phyloP scores from a whole-genome alignment of 306 rosid genomes.

The Rosa persica region DNA sequence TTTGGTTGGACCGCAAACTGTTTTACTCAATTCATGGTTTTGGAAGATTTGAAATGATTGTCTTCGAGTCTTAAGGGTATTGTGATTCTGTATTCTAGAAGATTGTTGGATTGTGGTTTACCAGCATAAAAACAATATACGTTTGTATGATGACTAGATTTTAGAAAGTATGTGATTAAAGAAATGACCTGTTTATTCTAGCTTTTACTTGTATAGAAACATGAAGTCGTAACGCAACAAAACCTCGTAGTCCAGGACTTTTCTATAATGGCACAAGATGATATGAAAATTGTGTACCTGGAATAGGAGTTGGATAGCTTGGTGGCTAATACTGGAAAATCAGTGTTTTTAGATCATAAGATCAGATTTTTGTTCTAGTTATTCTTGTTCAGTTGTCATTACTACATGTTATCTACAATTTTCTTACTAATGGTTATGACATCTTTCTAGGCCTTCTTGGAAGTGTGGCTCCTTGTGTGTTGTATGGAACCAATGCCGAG shows the following conservation, averaged over 20 bases:
- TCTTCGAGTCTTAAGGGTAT: not conserved
- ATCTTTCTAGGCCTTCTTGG: conserved; percentile 80
- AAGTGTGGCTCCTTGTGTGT: conserved; percentile 89
- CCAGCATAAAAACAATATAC: not conserved
- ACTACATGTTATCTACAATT: not conserved
- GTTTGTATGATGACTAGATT: not conserved
- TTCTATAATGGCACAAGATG: not conserved
- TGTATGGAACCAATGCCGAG: conserved; percentile 91
- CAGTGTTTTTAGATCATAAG: not conserved
- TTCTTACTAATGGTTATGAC: not conserved
- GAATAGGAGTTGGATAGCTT: not conserved
- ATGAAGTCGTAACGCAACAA: not conserved
- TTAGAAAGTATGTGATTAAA: not conserved
- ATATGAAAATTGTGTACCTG: not conserved
- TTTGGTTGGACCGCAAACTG: not conserved
- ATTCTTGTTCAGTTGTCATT: not conserved
- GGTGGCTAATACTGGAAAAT: not conserved
- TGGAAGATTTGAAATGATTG: not conserved
- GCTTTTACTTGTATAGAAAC: not conserved
- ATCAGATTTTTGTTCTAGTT: not conserved
- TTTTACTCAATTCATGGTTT: not conserved
- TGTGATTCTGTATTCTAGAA: not conserved
- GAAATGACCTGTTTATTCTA: too few species aligned
- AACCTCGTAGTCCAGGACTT: not conserved
- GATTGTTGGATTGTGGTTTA: not conserved